Base-by-base conservation (phyloP, 2,329 filamentous ascomycete genomes). In the Fonsecaea pugnacius region DNA sequence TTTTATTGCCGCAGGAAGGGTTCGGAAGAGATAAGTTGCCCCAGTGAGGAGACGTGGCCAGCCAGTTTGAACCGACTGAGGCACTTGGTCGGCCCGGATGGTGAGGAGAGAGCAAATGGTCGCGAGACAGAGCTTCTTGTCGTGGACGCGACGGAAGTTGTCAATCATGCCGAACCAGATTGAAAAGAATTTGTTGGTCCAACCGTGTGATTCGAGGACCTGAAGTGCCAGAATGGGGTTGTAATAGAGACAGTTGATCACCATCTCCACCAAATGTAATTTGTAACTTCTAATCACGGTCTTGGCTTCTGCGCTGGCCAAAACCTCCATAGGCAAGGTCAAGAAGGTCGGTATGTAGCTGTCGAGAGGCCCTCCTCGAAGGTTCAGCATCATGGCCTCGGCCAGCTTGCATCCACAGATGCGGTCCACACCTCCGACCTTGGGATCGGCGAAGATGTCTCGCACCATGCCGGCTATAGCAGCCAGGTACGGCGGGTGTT, bases 161-260 rank as follows among this genome's bases (percentile, higher is more conserved):
- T 96, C 90, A 80, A 99, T 99, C 79, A 89, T 96, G 48, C 91
- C 91, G 78, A 99, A 99, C 95, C 95, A 99, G 64, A 96, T 82
- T 78, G 91, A 96, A 83, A 99, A 99, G 81, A 99, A 99, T 75
- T 96, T 96, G 80, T 98, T 98, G 6, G 95, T 98, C 94, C 93
- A 97, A 66, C 87, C 89, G 73, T 96, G 94, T 59, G 84, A 80
- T 80, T 99, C 95, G n/a, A 99, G 85, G 40, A 96, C 87, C 67
- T 92, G 89, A 24, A 99, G 85, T 27, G 92, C 86, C 65, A 97
- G 83, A 51, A 89, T 79, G 1, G 95, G 93, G 80, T 96, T 97
- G 83, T 99, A 99, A 83, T 98, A 96, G 72, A 98, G 92, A 61
- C 91, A 88, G 78, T 98, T 98, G 82, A 99, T 96, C 64, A 99